Evolutionary conservation across 1,284 basidiomycete genomes (phyloP).

Genomic region (Apiotrichum sp.): DNA sequence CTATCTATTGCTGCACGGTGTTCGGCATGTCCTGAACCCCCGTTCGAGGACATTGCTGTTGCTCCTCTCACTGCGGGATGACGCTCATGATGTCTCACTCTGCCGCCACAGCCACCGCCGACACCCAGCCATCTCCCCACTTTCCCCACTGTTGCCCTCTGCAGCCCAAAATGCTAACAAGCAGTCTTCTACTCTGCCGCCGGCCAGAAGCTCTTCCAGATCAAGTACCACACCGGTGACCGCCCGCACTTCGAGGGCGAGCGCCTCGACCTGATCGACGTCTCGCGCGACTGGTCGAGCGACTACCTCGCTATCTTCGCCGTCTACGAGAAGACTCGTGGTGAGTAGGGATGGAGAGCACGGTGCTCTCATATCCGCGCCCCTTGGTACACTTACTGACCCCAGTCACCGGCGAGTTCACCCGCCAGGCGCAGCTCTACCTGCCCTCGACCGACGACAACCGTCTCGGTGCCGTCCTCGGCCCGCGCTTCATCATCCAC

Average conservation of each 20-base stretch:
- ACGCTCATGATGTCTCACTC: too few relatives aligned
- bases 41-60: too few relatives aligned
- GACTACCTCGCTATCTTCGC: constrained; percentile 2
- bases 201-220: constrained; percentile 7
- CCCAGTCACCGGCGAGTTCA: background rate
- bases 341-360: background rate
- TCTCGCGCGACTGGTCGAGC: background rate
- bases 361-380: background rate
- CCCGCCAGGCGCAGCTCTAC: constrained; percentile 1
- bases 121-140: too few relatives aligned
- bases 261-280: constrained; percentile 9
- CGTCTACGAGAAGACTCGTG: background rate
- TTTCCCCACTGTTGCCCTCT: too few relatives aligned
- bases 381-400: background rate
- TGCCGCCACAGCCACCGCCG: too few relatives aligned
- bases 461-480: background rate
- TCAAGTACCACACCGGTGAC: constrained; percentile 1
- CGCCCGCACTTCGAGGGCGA: constrained; percentile 1
- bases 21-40: too few relatives aligned
- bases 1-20: too few relatives aligned
- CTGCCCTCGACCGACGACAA: background rate
- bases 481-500: constrained; percentile 5
- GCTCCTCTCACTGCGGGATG: too few relatives aligned
- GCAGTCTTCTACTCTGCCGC: constrained; percentile 6
- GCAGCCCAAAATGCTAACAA: too few relatives aligned